These are phyloP conservation scores for Stagonosporopsis vannaccii DNA, from an alignment of 2,329 filamentous ascomycete species.

Conservation along the genomic window DNA sequence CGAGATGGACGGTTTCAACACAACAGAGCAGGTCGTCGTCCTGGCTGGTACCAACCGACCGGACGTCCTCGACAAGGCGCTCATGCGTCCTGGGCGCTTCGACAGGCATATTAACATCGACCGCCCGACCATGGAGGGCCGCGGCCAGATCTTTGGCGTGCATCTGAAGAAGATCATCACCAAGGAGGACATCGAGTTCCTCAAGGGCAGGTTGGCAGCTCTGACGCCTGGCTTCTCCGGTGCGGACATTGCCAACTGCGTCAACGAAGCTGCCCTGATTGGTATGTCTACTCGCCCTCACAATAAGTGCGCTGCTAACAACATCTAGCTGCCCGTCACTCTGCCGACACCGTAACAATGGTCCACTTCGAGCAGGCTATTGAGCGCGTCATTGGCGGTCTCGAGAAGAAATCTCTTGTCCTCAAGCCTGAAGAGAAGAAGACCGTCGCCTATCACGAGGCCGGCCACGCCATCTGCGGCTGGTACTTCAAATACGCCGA, in stretches of 20 bases:
- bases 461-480: conserved; percentile 96
- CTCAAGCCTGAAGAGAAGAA: conserved; percentile 93
- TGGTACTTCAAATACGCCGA: conserved; percentile 99
- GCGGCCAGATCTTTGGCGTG: conserved; percentile 94
- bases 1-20: conserved; percentile 99
- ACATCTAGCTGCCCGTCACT: conserved; percentile 76
- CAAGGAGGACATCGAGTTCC: conserved; percentile 83
- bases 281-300: conserved; percentile 65
- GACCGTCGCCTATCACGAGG: conserved; percentile 97
- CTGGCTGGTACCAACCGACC: conserved; percentile 95
- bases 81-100: conserved; percentile 96
- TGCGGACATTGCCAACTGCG: conserved; percentile 97
- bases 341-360: conserved; percentile 83
- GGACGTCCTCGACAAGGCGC: conserved; percentile 91
- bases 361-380: conserved; percentile 96
- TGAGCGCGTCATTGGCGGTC: conserved; percentile 92
- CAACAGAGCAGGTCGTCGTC: conserved; percentile 93
- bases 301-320: conserved; percentile 50
- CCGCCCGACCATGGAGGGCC: conserved; percentile 92
- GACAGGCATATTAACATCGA: conserved; percentile 97
- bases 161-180: conserved; percentile 96
- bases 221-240: conserved; percentile 96
- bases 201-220: conserved; percentile 87
- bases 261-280: conserved; percentile 96
- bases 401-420: conserved; percentile 97